phyloP scores from a whole-genome alignment of 164 flowering plant species.

The Vitis rotundifolia region DNA sequence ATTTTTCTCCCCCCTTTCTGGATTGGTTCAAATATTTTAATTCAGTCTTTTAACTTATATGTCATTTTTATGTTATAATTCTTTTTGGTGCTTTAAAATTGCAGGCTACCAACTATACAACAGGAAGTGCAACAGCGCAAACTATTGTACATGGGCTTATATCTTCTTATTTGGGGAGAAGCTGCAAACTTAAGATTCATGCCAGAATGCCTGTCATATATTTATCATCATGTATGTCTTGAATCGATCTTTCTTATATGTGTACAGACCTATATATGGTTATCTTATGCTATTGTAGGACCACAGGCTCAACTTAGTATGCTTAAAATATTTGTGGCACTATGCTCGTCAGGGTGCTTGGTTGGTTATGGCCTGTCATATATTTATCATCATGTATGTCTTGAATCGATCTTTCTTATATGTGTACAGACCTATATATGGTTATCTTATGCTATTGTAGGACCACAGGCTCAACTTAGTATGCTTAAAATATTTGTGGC shows the following conservation, averaged over 20 bases:
- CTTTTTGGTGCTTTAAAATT: slow-evolving; percentile 6
- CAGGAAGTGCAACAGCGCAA: slow-evolving; percentile 98
- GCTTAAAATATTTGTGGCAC: too few relatives aligned
- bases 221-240: slow-evolving; percentile 87
- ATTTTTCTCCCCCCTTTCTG: too few relatives aligned
- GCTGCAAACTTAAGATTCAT: slow-evolving; percentile 98
- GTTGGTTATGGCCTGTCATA: slow-evolving; percentile 81
- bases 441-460: background rate
- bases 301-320: too few relatives aligned
- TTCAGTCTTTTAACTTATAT: too few relatives aligned
- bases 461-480: background rate
- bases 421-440: background rate
- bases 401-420: background rate
- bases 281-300: background rate
- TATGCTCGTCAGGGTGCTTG: too few relatives aligned
- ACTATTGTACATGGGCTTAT: slow-evolving; percentile 85
- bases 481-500: too few relatives aligned
- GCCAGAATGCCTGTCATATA: slow-evolving; percentile 99
- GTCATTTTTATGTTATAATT: background rate
- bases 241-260: background rate
- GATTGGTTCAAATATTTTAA: too few relatives aligned
- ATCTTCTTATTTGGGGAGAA: slow-evolving; percentile 98
- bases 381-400: slow-evolving; percentile 92
- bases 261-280: background rate
- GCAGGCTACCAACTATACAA: slow-evolving; percentile 96